Conservation (phyloP, 257 asterid species). For the Capsicum baccatum region DNA sequence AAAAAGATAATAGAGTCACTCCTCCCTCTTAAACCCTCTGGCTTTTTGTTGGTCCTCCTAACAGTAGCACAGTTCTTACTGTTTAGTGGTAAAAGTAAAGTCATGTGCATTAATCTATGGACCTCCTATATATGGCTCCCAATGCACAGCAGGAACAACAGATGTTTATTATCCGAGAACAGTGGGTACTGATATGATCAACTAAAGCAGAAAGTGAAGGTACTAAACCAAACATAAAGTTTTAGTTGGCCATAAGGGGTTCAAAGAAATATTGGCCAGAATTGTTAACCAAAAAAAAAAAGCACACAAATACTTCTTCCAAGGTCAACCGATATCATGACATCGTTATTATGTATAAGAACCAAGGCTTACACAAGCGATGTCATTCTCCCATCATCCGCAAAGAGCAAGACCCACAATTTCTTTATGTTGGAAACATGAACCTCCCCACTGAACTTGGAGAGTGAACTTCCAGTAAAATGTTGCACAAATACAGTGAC, state of each 20-base stretch:
- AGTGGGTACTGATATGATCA: background rate
- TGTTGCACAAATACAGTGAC: background rate
- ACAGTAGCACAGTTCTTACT: constrained; percentile 3
- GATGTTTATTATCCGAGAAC: background rate
- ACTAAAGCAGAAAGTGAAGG: background rate
- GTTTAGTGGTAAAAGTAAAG: background rate
- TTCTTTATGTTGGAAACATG: constrained; percentile 14
- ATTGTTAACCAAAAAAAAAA: background rate
- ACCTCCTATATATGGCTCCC: background rate
- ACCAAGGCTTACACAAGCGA: background rate
- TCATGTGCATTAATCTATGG: background rate
- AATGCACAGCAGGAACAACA: background rate
- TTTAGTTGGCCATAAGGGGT: background rate
- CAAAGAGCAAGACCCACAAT: background rate
- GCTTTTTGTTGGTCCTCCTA: background rate
- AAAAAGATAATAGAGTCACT: background rate
- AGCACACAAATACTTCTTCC: background rate
- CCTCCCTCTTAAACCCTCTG: background rate
- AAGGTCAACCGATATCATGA: background rate
- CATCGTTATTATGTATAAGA: background rate
- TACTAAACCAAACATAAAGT: background rate
- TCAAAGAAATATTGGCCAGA: background rate
- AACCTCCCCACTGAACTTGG: background rate
- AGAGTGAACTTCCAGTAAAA: background rate
- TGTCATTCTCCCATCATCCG: background rate